Conservation (phyloP, 176 grass and related monocot species). For the maize (Zea mays) region DNA sequence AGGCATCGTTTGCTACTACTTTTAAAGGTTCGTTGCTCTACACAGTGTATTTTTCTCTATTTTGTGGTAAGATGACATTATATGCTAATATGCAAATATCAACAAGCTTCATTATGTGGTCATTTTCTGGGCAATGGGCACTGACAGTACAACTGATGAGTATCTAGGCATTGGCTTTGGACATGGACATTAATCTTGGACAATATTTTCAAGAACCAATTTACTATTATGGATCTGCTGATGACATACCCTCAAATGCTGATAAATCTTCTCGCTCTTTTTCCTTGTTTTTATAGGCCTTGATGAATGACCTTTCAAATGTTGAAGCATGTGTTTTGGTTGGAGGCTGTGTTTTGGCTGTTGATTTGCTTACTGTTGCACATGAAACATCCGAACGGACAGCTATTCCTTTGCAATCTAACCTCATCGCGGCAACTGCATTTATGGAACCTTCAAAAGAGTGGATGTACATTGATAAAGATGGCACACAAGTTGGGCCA, state of each 20-base stretch:
- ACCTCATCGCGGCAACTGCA: conserved; percentile 84
- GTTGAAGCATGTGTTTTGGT: conserved; percentile 95
- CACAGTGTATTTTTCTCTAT: conserved; percentile 18
- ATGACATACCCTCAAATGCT: conserved; percentile 32
- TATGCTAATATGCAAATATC: conserved; percentile 14
- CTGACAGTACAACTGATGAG: conserved; percentile 29
- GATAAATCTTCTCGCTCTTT: conserved; percentile 32
- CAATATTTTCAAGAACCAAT: conserved; percentile 6
- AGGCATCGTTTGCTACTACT: conserved; percentile 81
- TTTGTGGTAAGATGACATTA: conserved; percentile 26
- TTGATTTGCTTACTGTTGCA: conserved; percentile 79
- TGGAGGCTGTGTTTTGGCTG: conserved; percentile 90
- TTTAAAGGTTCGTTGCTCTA: conserved; percentile 61
- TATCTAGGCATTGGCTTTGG: conserved; percentile 20
- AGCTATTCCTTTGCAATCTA: conserved; percentile 95
- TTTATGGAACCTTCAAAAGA: conserved; percentile 97
- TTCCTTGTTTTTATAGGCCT: conserved; percentile 58
- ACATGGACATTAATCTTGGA: conserved; percentile 21
- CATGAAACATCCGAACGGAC: conserved; percentile 96
- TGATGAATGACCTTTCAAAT: conserved; percentile 94
- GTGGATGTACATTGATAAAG: conserved; percentile 97
- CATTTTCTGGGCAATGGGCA: background rate
- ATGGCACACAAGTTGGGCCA: conserved; percentile 78
- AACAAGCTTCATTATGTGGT: conserved; percentile 17
- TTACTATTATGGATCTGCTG: conserved; percentile 26